Conservation (phyloP, 1,284 basidiomycete genomes). For the Sporisorium sorghi region DNA sequence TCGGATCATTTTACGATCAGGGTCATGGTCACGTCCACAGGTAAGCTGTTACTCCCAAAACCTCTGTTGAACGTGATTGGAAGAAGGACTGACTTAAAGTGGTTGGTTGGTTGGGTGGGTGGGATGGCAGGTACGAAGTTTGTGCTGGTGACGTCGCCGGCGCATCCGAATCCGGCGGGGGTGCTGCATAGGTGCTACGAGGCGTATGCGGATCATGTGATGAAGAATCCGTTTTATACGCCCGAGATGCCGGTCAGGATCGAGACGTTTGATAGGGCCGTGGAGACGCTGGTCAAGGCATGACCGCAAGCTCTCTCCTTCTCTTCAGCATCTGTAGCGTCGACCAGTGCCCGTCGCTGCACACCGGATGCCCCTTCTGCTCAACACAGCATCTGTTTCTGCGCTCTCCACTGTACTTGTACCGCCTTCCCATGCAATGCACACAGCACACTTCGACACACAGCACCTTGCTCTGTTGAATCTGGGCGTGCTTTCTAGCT, state of each 20-base stretch:
- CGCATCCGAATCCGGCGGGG: slow-evolving; percentile 74
- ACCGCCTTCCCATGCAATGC: neutral
- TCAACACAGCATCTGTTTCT: neutral
- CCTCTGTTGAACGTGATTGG: too few relatives aligned
- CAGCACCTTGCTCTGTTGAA: neutral
- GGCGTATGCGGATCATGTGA: slow-evolving; percentile 89
- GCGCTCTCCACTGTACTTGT: slow-evolving; percentile 19
- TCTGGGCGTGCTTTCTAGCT: too few relatives aligned
- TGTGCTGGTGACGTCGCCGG: slow-evolving; percentile 84
- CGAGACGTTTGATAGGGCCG: slow-evolving; percentile 82
- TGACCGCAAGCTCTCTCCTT: neutral
- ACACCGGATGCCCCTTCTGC: slow-evolving; percentile 3
- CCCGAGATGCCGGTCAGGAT: slow-evolving; percentile 98
- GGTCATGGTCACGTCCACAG: slow-evolving; percentile 89
- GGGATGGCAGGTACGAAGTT: slow-evolving; percentile 87
- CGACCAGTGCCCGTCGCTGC: neutral
- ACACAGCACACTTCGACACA: neutral
- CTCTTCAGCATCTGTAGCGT: neutral
- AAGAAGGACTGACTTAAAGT: neutral
- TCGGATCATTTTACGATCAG: slow-evolving; percentile 92
- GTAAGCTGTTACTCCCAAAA: too few relatives aligned
- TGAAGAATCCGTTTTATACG: slow-evolving; percentile 99
- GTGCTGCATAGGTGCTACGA: slow-evolving; percentile 83
- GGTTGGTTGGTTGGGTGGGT: neutral
- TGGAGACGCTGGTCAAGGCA: slow-evolving; percentile 54